Base-by-base conservation (phyloP, 1,139 yeast species). In the Arxiozyma telluris region DNA sequence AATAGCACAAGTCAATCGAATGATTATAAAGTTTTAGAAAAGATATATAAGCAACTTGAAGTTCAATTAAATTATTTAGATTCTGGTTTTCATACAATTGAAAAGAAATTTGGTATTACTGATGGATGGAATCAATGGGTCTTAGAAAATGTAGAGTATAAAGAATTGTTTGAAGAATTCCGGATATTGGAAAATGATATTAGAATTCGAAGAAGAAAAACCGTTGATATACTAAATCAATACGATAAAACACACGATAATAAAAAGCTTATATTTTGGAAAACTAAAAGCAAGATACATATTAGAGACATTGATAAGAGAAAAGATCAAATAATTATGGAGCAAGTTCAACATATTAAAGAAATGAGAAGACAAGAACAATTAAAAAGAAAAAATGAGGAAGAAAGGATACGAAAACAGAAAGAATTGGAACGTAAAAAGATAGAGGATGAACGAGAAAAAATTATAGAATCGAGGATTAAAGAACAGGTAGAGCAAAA, bases 101-200 rank as follows among this genome's bases (percentile, higher is more conserved):
- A 62, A 47, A 59, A 55, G 23, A 47, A 53, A 21, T 67, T 57
- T 51, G 57, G 53, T 23, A 51, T 64, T 20, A 51, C 54, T 11
- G 55, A 57, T 27, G 57, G 61, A 4, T 54, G 59, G 48, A 48
- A 49, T 18, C 46, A 38, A 20, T 50, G 54, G 38, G 25, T 54
- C 41, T 34, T 54, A 27, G 57, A 54, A 5, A 51, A 61, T 44
- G 47, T 58, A 21, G 61, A 60, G 4, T 55, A 56, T 23, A 50
- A 52, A 39, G 53, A 47, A 41, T 54, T 53, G 4, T 52, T 65
- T 9, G 68, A 62, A 27, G 64, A 65, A 48, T 55, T 66, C 18
- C 63, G 64, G 41, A 58, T 66, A 17, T 52, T 67, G 1, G 67
- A 61, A 17, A 62, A 61, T 46, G 68, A 66, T 47, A 62, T 67